Evolutionary conservation across 768 basidiomycete species (phyloP), one percentile per base, ranked within the genome.

Genomic region (Naematelia aurantialba): DNA sequence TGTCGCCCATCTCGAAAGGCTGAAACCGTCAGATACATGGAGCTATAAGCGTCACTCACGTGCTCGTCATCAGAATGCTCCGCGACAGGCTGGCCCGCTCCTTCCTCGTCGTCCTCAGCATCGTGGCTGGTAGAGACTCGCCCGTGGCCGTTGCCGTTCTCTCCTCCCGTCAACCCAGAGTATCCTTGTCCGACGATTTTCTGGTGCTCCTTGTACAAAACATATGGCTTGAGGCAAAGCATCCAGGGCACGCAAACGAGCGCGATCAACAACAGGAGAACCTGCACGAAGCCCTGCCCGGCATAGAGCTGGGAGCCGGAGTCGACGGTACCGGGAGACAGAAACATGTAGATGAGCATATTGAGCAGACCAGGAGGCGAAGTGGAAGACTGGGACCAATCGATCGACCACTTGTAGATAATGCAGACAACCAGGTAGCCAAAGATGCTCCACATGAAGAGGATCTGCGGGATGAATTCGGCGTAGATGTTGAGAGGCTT

Each of bases 371-470:
- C 91, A 1, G 96, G 96, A 13, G 96, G 91, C 31, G 80, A 78
- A 5, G 83, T 84, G 1, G 82, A 66, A 12, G 86, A 81, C 54
- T 80, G 82, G 4, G 84, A 81, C 96, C 96, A 99, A 78, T 99
- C 90, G 60, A 91, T 81, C 25, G 85, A 83, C 96, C 96, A 99
- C 76, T 99, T 98, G 86, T 93, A 92, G 67, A 97, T 76, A 79
- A 98, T 96, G 79, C 89, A 92, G 58, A 94, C 60, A 53, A 89
- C 89, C 31, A 98, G 85, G 76, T 98, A 98, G 53, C 94, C 96
- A 71, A 99, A 99, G 77, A 99, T 96, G 17, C 89, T 92, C 76
- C 94, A 89, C 65, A 99, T 81, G 83, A 99, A 99, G 61, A 98
- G 84, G 81, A 99, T 88, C 77, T 97, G 93, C 29, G 96, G 96